These are phyloP conservation scores for Blastobotrys peoriensis DNA, from an alignment of 805 yeast genomes.

Conservation along the genomic window DNA sequence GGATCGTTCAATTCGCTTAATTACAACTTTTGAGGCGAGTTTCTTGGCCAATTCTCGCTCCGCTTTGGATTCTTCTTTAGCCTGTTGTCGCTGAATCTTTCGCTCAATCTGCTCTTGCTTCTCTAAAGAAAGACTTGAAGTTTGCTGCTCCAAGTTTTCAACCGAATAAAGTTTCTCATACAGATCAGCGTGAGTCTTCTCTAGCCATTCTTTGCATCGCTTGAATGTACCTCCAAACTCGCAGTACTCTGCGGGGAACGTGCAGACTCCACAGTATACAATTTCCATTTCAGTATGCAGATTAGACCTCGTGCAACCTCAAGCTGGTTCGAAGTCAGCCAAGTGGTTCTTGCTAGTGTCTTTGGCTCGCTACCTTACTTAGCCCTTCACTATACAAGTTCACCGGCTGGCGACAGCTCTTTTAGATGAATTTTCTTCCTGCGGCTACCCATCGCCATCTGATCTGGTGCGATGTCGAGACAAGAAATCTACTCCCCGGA, in stretches of 20 bases:
- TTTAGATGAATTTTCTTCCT: too few species aligned
- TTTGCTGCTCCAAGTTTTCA: slow-evolving; percentile 44
- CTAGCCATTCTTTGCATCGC: slow-evolving; percentile 80
- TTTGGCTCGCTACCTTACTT: too few species aligned
- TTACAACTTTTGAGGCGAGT: slow-evolving; percentile 69
- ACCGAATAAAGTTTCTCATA: slow-evolving; percentile 53
- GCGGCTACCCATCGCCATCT: too few species aligned
- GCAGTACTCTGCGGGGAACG: slow-evolving; percentile 87
- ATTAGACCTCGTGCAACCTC: neutral
- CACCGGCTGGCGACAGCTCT: too few species aligned
- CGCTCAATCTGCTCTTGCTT: slow-evolving; percentile 77
- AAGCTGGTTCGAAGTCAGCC: too few species aligned
- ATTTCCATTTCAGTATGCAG: slow-evolving; percentile 30
- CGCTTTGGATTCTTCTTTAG: slow-evolving; percentile 60
- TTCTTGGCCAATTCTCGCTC: slow-evolving; percentile 78
- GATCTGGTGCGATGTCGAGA: slow-evolving; percentile 16
- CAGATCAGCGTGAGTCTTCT: slow-evolving; percentile 49
- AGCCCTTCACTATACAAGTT: too few species aligned
- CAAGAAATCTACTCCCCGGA: slow-evolving; percentile 88
- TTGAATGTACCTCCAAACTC: slow-evolving; percentile 80
- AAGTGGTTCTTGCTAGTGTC: too few species aligned
- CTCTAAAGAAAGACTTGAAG: slow-evolving; percentile 53
- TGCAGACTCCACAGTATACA: slow-evolving; percentile 70
- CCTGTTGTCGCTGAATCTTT: slow-evolving; percentile 77
- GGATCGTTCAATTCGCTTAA: slow-evolving; percentile 85